These are phyloP conservation scores for Phytophthora gonapodyides DNA, from an alignment of 352 stramenopile genomes.

Conservation along the genomic window DNA sequence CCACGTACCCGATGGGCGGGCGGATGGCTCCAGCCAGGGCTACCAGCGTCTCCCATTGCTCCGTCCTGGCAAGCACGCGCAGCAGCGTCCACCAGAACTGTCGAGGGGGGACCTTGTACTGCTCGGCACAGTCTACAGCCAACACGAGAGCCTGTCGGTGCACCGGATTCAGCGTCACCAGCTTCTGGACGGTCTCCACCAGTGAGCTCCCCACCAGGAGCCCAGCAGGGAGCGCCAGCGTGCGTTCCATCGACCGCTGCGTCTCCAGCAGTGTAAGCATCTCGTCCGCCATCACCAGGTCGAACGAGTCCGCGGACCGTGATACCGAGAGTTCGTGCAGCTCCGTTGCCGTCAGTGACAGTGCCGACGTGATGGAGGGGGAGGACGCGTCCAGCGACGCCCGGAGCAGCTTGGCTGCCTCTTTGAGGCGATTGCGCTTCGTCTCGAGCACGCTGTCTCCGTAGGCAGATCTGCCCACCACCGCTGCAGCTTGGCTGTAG, in stretches of 20 bases:
- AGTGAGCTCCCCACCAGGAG: slow-evolving; percentile 57
- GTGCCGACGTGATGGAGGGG: slow-evolving; percentile 25
- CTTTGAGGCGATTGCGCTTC: slow-evolving; percentile 43
- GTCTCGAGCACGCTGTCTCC: slow-evolving; percentile 48
- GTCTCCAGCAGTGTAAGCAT: slow-evolving; percentile 49
- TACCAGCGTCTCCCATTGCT: slow-evolving; percentile 58
- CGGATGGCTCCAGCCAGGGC: slow-evolving; percentile 39
- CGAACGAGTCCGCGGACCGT: slow-evolving; percentile 43
- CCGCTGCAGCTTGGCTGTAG: slow-evolving; percentile 37
- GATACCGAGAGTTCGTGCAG: slow-evolving; percentile 22
- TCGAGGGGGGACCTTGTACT: slow-evolving; percentile 48
- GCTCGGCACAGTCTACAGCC: slow-evolving; percentile 45
- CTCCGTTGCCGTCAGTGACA: slow-evolving; percentile 19
- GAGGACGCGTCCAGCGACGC: slow-evolving; percentile 17
- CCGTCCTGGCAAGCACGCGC: slow-evolving; percentile 42
- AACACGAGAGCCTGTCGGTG: slow-evolving; percentile 41
- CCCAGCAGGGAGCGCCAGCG: slow-evolving; percentile 45
- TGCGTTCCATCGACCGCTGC: slow-evolving; percentile 46
- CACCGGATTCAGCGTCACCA: slow-evolving; percentile 54
- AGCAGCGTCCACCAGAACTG: slow-evolving; percentile 66
- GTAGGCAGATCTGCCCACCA: slow-evolving; percentile 54
- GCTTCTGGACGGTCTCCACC: slow-evolving; percentile 62
- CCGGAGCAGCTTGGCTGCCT: slow-evolving; percentile 43
- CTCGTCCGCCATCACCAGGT: slow-evolving; percentile 55
- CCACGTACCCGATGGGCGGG: slow-evolving; percentile 49